phyloP scores from a whole-genome alignment of 2,329 filamentous ascomycete genomes.

The Fusarium sp. region DNA sequence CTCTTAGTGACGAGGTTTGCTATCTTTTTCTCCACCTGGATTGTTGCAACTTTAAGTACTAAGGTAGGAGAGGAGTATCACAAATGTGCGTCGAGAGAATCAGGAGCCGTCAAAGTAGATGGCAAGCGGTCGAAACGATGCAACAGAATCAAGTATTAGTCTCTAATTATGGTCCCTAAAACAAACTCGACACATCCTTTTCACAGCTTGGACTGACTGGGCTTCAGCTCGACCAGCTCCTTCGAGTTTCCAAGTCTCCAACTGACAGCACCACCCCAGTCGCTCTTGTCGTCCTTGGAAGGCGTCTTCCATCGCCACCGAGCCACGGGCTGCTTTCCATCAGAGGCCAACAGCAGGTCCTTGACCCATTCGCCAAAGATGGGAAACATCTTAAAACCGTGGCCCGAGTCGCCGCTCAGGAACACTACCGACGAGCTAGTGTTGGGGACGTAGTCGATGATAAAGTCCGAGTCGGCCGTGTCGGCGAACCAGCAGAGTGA shows the following conservation, averaged over 20 bases:
- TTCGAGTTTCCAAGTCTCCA: constrained; percentile 52
- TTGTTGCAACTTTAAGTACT: too few relatives aligned
- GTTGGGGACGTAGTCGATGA: constrained; percentile 68
- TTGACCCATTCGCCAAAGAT: constrained; percentile 68
- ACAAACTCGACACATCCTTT: not conserved
- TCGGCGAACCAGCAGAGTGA: constrained; percentile 75
- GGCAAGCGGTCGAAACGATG: not conserved
- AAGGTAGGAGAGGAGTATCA: too few relatives aligned
- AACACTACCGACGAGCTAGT: constrained; percentile 60
- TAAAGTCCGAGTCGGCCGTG: constrained; percentile 69
- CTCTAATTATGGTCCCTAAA: not conserved
- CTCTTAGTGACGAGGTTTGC: too few relatives aligned
- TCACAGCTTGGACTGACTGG: constrained; percentile 20
- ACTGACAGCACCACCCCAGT: constrained; percentile 50
- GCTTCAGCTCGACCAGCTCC: constrained; percentile 40
- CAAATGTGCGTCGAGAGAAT: not conserved
- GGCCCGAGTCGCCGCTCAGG: constrained; percentile 69
- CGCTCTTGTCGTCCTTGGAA: constrained; percentile 24
- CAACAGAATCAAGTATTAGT: not conserved
- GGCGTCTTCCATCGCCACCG: constrained; percentile 66
- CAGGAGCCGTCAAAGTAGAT: not conserved
- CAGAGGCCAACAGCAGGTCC: constrained; percentile 57
- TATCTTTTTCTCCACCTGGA: too few relatives aligned
- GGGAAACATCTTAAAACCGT: constrained; percentile 73
- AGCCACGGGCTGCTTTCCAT: constrained; percentile 53